Base-by-base conservation (phyloP, 1,284 basidiomycete species). In the Tetrapyrgos nigripes region DNA sequence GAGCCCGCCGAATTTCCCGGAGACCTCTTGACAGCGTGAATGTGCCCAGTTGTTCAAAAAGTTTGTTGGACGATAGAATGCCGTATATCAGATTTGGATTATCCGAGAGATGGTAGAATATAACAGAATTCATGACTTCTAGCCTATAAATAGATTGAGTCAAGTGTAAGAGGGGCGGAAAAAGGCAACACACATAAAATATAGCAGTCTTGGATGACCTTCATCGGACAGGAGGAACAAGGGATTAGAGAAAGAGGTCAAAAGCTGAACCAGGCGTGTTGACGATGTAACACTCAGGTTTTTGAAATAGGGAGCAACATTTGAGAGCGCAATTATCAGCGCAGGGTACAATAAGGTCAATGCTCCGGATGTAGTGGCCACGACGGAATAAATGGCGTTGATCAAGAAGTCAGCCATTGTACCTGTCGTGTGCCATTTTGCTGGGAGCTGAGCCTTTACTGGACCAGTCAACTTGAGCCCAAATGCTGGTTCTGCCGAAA, bases 11-110 rank as follows among this genome's bases (percentile, higher is more conserved):
- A 27, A 97, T 91, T 65, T 97, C 94, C 9, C 92, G 85, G 44
- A 98, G 82, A 2, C 91, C 96, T 26, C 84, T 81, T 1, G 89
- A 79, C 6, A 98, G 80, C 0, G 94, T 96, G 69, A 98, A 97
- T 0, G 90, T 93, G 2, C 93, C 93, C 10, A 98, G 81, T 55
- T 91, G 87, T 70, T 97, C 92, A 70, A 99, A 93, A 11, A 85
- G 79, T 65, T 90, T 88, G 69, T 95, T 91, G 0, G 91, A 84
- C 11, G 91, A 85, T 3, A 98, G 79, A 53, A 98, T 84, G 1
- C 91, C 90, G 70, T 97, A 97, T 40, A 96, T 81, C 28, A 98
- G 74, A 66, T 97, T 92, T 0, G 96, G 89, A 73, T 98, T 98
- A 35, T 92, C 88, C 45, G 82, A 70, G 10, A 87, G 76, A 58